phyloP scores from a whole-genome alignment of 2,329 filamentous ascomycete genomes.

The Colletotrichum falcatum region DNA sequence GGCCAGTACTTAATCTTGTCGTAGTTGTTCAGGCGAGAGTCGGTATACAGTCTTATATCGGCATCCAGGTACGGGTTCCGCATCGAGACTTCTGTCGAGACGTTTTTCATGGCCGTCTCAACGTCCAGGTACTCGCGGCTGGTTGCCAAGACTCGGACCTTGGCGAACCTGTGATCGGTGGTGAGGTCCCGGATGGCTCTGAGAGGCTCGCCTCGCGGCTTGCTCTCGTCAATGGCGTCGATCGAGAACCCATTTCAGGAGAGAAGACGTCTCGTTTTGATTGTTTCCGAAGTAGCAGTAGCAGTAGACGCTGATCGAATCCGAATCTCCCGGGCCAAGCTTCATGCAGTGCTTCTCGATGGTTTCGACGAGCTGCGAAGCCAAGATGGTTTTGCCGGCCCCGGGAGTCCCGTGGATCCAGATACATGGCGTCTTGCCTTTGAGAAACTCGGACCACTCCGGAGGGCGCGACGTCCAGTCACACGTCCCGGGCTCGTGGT shows the following conservation, averaged over 20 bases:
- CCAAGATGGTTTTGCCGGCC: neutral
- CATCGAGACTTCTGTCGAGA: neutral
- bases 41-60: neutral
- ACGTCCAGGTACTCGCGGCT: constrained; percentile 7
- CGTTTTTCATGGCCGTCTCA: accelerated
- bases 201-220: neutral
- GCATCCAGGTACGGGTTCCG: neutral
- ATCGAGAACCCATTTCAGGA: neutral
- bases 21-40: accelerated
- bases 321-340: accelerated
- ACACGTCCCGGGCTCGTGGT: constrained; percentile 1
- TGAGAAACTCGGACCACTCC: neutral
- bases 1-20: neutral
- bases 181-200: neutral
- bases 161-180: neutral
- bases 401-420: constrained; percentile 21
- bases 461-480: neutral
- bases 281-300: constrained; percentile 4
- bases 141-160: accelerated
- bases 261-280: neutral
- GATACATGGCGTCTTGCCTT: neutral
- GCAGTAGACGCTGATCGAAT: neutral
- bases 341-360: accelerated
- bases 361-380: neutral
- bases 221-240: constrained; percentile 18